phyloP scores from a whole-genome alignment of 352 stramenopile genomes.

The Phytophthora palmivora region DNA sequence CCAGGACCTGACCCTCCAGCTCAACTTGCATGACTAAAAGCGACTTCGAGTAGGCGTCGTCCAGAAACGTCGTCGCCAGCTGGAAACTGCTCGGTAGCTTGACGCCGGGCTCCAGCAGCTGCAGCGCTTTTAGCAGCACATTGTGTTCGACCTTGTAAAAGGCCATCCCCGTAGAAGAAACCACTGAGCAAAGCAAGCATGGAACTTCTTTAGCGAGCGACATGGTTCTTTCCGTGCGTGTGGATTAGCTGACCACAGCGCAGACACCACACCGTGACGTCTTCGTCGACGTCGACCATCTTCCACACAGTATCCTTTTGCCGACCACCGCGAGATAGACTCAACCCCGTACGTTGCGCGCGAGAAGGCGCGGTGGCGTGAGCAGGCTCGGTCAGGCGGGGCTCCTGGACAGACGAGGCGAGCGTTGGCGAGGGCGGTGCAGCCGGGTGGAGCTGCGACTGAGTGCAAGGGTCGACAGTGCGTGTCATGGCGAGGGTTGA shows the following conservation, averaged over 20 bases:
- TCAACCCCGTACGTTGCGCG: too few species aligned
- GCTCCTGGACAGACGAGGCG: too few species aligned
- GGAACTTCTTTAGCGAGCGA: neutral
- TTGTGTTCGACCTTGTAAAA: neutral
- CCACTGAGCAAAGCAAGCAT: neutral
- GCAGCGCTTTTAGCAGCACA: neutral
- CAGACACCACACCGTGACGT: neutral
- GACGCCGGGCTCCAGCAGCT: neutral
- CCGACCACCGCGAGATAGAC: too few species aligned
- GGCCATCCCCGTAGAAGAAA: neutral
- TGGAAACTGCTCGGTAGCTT: neutral
- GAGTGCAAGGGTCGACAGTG: too few species aligned
- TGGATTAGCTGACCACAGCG: conserved; percentile 3
- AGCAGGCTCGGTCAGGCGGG: too few species aligned
- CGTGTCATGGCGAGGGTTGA: too few species aligned
- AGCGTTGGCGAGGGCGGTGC: too few species aligned
- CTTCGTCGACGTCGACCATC: neutral
- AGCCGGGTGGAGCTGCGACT: too few species aligned
- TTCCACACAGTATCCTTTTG: neutral
- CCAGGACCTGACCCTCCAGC: neutral
- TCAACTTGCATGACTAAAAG: neutral
- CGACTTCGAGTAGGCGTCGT: neutral
- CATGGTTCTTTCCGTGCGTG: conserved; percentile 1
- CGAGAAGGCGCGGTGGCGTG: too few species aligned
- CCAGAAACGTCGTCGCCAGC: neutral